Evolutionary conservation across 106 monocot genomes (phyloP).

Genomic region (Phalaenopsis equestris): DNA sequence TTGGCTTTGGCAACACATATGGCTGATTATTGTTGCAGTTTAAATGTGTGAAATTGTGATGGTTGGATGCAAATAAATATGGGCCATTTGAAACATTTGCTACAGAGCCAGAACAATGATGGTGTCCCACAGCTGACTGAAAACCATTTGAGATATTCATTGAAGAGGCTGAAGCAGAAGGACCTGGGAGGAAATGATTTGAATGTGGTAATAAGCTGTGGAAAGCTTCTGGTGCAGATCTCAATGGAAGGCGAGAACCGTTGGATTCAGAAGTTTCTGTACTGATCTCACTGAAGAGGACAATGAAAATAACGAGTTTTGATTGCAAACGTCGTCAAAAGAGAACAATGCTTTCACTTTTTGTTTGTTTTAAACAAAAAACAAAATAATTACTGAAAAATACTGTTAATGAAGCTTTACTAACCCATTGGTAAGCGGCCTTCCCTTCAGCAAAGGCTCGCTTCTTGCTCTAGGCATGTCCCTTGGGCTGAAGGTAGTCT

Average conservation of each 20-base stretch:
- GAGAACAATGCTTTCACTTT: neutral
- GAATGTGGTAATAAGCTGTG: conserved; percentile 17
- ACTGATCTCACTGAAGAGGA: conserved; percentile 15
- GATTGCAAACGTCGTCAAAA: neutral
- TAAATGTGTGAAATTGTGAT: neutral
- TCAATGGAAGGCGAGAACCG: conserved; percentile 10
- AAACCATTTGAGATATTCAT: neutral
- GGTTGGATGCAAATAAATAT: neutral
- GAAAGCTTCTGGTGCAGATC: conserved; percentile 25
- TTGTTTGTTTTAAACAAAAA: neutral
- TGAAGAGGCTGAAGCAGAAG: conserved; percentile 10
- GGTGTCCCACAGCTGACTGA: neutral
- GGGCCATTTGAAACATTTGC: conserved; percentile 1
- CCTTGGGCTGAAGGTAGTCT: conserved; percentile 22
- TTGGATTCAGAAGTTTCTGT: conserved; percentile 28
- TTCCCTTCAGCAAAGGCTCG: conserved; percentile 22
- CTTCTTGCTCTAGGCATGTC: conserved; percentile 17
- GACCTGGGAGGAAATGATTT: conserved; percentile 7
- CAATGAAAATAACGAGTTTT: neutral
- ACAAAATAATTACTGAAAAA: neutral
- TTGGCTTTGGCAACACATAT: conserved; percentile 24
- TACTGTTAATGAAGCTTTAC: neutral
- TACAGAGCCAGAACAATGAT: conserved; percentile 2
- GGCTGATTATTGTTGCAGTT: conserved; percentile 13
- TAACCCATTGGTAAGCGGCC: conserved; percentile 24